Evolutionary conservation across 2,329 filamentous ascomycete genomes (phyloP).

Genomic region (Pseudopyrenochaeta lycopersici): DNA sequence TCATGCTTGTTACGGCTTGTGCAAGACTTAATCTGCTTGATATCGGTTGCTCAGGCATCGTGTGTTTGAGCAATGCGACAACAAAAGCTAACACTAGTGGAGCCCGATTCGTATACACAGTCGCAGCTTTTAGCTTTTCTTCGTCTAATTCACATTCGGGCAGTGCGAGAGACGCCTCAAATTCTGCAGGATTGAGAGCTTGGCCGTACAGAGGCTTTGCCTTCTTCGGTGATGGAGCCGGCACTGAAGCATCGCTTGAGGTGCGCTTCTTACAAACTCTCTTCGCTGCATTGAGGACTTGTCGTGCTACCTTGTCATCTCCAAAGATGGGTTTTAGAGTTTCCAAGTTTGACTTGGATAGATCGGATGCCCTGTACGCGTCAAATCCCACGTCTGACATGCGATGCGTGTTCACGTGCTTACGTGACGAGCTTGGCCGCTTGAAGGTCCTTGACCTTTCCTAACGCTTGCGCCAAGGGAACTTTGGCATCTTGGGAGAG

Average conservation of each 20-base stretch:
- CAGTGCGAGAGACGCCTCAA: constrained; percentile 70
- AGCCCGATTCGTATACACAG: constrained; percentile 79
- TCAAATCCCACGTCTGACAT: constrained; percentile 17
- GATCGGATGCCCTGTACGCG: constrained; percentile 51
- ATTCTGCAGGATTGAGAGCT: constrained; percentile 59
- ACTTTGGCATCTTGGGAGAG: constrained; percentile 67
- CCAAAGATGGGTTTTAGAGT: constrained; percentile 55
- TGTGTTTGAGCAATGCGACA: constrained; percentile 76
- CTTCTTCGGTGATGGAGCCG: constrained; percentile 47
- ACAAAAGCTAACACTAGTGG: constrained; percentile 85
- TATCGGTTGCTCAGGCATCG: constrained; percentile 84
- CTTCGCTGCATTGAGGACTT: constrained; percentile 66
- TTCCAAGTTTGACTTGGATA: constrained; percentile 59
- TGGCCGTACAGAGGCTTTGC: constrained; percentile 40
- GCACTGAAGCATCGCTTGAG: constrained; percentile 37
- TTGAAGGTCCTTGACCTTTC: constrained; percentile 64
- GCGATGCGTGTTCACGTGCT: constrained; percentile 39
- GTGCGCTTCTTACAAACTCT: constrained; percentile 65
- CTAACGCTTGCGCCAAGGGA: constrained; percentile 63
- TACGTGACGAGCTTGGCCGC: constrained; percentile 62
- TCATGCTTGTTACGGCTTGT: constrained; percentile 84
- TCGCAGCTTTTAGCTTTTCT: constrained; percentile 65
- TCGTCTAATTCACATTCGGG: constrained; percentile 66
- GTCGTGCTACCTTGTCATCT: constrained; percentile 65
- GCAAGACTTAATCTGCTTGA: constrained; percentile 85